Evolutionary conservation across 306 rosid species (phyloP).

Genomic region (Quercus parvula): DNA sequence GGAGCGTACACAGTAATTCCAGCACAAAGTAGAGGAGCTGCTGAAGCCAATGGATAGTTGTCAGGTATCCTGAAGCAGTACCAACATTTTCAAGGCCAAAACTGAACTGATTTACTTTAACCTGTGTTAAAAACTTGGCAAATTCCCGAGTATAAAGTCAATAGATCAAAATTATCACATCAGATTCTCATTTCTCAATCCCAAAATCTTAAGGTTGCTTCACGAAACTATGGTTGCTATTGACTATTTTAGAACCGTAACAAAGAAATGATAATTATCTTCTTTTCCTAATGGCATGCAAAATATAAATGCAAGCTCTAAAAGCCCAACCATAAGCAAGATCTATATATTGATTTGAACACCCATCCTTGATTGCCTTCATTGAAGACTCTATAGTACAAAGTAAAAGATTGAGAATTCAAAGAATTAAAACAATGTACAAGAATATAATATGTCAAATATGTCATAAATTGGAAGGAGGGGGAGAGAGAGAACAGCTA

Average conservation of each 20-base stretch:
- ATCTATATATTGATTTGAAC: background rate
- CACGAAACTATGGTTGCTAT: background rate
- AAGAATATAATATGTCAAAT: no score
- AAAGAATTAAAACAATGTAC: no score
- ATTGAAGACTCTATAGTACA: no score
- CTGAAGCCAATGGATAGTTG: slow-evolving; percentile 70
- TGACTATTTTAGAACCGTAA: background rate
- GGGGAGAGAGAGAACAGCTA: no score
- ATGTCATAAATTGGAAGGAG: no score
- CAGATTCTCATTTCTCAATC: background rate
- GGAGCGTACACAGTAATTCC: slow-evolving; percentile 89
- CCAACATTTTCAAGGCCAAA: slow-evolving; percentile 42
- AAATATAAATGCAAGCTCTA: background rate
- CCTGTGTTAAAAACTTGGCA: background rate
- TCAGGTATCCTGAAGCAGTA: slow-evolving; percentile 79
- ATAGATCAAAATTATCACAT: background rate
- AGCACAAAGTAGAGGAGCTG: slow-evolving; percentile 94
- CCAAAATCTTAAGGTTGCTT: background rate
- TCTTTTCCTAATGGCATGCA: background rate
- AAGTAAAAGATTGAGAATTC: no score
- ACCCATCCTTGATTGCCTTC: background rate
- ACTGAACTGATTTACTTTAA: background rate
- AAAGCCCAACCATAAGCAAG: background rate
- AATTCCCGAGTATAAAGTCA: background rate
- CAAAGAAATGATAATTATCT: background rate